Evolutionary conservation across 208 protist species (phyloP).

Genomic region (Leptomonas pyrrhocoris): DNA sequence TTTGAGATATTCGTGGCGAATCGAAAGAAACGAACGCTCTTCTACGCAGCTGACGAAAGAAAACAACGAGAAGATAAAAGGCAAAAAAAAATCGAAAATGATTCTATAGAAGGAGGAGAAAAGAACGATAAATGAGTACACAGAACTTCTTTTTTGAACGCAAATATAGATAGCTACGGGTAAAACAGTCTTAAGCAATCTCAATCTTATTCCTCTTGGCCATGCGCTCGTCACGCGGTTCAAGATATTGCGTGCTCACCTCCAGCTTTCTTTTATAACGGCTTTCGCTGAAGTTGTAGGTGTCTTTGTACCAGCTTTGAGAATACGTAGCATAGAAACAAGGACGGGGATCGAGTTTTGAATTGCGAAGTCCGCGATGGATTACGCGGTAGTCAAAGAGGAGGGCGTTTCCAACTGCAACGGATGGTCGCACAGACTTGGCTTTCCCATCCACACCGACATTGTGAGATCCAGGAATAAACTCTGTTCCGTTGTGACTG

Average conservation of each 20-base stretch:
- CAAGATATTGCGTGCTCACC: slow-evolving; percentile 18
- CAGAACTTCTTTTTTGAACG: not conserved
- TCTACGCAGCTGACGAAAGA: no score
- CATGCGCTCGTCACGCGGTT: slow-evolving; percentile 31
- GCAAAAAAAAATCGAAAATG: not conserved
- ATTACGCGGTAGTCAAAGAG: slow-evolving; percentile 75
- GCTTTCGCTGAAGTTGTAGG: slow-evolving; percentile 57
- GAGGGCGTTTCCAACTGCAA: slow-evolving; percentile 45
- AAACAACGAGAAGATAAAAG: slow-evolving; percentile 6
- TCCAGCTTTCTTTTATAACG: slow-evolving; percentile 48
- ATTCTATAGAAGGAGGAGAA: slow-evolving; percentile 4
- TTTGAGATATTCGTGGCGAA: no score
- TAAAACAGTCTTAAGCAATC: not conserved
- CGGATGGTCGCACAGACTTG: slow-evolving; percentile 36
- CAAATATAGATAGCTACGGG: slow-evolving; percentile 20
- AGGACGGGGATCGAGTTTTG: slow-evolving; percentile 37
- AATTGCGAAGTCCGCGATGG: slow-evolving; percentile 61
- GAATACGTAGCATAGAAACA: slow-evolving; percentile 70
- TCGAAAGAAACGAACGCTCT: no score
- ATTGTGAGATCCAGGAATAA: slow-evolving; percentile 51
- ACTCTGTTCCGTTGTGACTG: slow-evolving; percentile 63
- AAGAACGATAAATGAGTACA: slow-evolving; percentile 12
- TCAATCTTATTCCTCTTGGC: slow-evolving; percentile 7
- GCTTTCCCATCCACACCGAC: slow-evolving; percentile 4
- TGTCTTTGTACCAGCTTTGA: slow-evolving; percentile 63